phyloP scores from a whole-genome alignment of 192 early-diverging fungal species.

The Rhizophagus sp. region DNA sequence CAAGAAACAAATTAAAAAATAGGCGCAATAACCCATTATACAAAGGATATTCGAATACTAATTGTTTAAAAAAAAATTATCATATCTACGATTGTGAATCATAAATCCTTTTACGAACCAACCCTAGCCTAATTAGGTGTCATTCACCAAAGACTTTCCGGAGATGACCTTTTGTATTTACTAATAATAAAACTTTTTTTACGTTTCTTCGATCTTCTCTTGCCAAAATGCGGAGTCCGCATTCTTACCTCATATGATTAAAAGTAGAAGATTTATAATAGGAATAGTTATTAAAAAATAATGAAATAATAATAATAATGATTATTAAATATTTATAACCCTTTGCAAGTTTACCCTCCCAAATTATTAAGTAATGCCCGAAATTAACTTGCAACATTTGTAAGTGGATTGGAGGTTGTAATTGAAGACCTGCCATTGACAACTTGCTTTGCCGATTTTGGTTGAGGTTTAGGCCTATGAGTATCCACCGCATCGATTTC shows the following conservation, averaged over 20 bases:
- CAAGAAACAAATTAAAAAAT: slow-evolving; percentile 20
- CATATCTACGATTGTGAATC: slow-evolving; percentile 9
- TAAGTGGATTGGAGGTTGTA: not conserved
- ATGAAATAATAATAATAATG: not conserved
- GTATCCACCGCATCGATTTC: slow-evolving; percentile 99
- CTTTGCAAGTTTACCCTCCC: not conserved
- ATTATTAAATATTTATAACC: not conserved
- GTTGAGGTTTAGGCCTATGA: slow-evolving; percentile 73
- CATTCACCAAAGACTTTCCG: not conserved
- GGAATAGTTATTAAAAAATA: not conserved
- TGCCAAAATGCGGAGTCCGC: not conserved
- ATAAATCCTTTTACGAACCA: slow-evolving; percentile 16
- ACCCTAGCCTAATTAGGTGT: slow-evolving; percentile 10
- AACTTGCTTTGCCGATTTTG: not conserved
- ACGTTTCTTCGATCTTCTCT: slow-evolving; percentile 15
- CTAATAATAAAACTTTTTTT: not conserved
- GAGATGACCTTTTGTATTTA: too few species aligned
- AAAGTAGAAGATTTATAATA: not conserved
- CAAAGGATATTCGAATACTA: slow-evolving; percentile 1
- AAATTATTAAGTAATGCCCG: not conserved
- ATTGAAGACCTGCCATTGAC: not conserved
- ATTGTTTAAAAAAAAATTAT: slow-evolving; percentile 19
- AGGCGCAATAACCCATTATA: not conserved
- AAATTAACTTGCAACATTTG: not conserved
- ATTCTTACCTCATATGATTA: slow-evolving; percentile 5